These are phyloP conservation scores for Alternaria arborescens DNA, from an alignment of 2,329 filamentous ascomycete species.

Conservation along the genomic window DNA sequence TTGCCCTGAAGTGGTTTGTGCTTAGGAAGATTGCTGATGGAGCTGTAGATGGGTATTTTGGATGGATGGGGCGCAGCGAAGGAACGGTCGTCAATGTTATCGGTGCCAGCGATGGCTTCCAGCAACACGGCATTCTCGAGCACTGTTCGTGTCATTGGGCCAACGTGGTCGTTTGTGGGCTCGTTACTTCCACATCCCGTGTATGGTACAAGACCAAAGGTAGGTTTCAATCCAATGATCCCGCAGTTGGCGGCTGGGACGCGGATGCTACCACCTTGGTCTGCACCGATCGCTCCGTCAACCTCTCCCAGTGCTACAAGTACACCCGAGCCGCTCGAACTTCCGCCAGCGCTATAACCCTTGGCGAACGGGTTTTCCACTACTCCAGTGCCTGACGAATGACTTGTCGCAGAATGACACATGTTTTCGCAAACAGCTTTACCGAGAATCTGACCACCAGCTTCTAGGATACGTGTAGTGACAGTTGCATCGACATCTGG, in stretches of 20 bases:
- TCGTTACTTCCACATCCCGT: slow-evolving; percentile 61
- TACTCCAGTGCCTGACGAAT: slow-evolving; percentile 51
- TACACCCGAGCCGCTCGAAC: slow-evolving; percentile 59
- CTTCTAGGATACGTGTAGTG: slow-evolving; percentile 40
- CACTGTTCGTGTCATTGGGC: slow-evolving; percentile 56
- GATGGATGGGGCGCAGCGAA: slow-evolving; percentile 45
- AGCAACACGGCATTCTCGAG: slow-evolving; percentile 56
- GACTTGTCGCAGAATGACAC: slow-evolving; percentile 43
- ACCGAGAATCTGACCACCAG: slow-evolving; percentile 37
- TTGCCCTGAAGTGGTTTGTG: slow-evolving; percentile 35
- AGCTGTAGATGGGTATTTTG: slow-evolving; percentile 39
- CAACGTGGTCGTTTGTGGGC: slow-evolving; percentile 61
- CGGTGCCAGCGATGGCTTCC: slow-evolving; percentile 58
- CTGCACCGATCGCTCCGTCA: slow-evolving; percentile 59
- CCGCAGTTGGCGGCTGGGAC: slow-evolving; percentile 53
- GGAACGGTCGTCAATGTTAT: slow-evolving; percentile 58
- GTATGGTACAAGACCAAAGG: slow-evolving; percentile 62
- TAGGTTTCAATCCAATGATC: slow-evolving; percentile 61
- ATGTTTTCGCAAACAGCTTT: slow-evolving; percentile 48
- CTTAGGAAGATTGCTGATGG: slow-evolving; percentile 17
- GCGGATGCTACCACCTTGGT: slow-evolving; percentile 59
- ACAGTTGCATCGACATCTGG: slow-evolving; percentile 40
- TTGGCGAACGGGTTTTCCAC: slow-evolving; percentile 57
- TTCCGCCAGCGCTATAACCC: slow-evolving; percentile 61
- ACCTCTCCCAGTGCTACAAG: slow-evolving; percentile 56